Evolutionary conservation across 2,329 filamentous ascomycete species (phyloP), one percentile per base, ranked within the genome.

Genomic region (Hypoxylon sp.): DNA sequence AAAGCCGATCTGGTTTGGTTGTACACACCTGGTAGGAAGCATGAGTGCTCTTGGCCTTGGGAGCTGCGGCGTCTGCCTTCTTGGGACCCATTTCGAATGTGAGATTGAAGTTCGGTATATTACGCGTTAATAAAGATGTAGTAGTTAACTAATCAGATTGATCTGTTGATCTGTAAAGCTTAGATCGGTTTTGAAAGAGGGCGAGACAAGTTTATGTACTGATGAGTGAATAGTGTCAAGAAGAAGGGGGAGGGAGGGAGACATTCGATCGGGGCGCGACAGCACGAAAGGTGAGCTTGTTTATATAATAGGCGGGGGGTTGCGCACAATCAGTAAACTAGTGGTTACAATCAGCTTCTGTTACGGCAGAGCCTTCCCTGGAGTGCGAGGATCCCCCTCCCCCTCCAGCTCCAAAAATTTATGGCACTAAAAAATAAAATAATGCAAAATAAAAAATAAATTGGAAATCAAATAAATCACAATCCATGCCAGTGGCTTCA

Each of bases 261-360:
- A 67, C 67, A 69, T 67, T 64, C 56, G 70, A 63, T 64, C 69
- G 67, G 71, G 69, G 71, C 71, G 68, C 69, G 70, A 74, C 73
- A 74, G 78, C 76, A 77, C 76, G 78, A 78, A 78, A 73, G 76
- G 75, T 69, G 75, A 75, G 71, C 70, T 72, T 79, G 77, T 81
- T 84, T 83, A 83, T 84, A 84, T 83, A 76, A 66, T 69, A 67
- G 66, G 77, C 73, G 74, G 77, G 78, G 73, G 71, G 74, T 70
- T 73, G 73, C 70, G 73, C 76, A 74, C 78, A 81, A 82, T 81
- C 78, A 81, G 77, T 81, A 78, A 70, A 62, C 64, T 62, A 66
- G 48, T 45, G 44, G 45, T 48, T 59, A 57, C 58, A 63, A 63
- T 60, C 59, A 62, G 52, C 60, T 60, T 60, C 59, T 61, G 52